These are phyloP conservation scores for Globisporangium polare DNA, from an alignment of 352 stramenopile species.

Conservation along the genomic window DNA sequence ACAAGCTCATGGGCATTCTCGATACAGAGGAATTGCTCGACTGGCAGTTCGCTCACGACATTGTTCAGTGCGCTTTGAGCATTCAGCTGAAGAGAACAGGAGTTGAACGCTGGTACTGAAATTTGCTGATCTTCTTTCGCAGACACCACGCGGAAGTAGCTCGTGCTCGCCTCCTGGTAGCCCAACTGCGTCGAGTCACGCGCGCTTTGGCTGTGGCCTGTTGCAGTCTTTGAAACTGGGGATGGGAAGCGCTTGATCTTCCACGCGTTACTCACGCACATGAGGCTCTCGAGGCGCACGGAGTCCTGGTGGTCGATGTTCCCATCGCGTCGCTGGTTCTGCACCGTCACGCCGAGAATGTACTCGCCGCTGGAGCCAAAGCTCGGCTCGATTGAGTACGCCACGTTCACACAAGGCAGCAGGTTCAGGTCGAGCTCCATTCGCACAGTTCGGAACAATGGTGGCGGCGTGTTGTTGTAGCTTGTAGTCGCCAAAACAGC, in stretches of 20 bases:
- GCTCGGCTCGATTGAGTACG: constrained; percentile 67
- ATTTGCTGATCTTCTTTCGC: constrained; percentile 3
- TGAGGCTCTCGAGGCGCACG: constrained; percentile 51
- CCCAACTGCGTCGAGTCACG: constrained; percentile 40
- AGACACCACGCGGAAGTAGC: constrained; percentile 67
- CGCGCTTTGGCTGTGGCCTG: constrained; percentile 1
- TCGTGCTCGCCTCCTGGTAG: constrained; percentile 73
- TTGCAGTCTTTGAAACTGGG: constrained; percentile 2
- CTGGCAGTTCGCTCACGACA: constrained; percentile 28
- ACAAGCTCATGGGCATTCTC: constrained; percentile 59
- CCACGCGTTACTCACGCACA: constrained; percentile 66
- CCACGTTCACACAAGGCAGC: constrained; percentile 53
- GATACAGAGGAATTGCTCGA: constrained; percentile 73
- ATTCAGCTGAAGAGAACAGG: constrained; percentile 24
- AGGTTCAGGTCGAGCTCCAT: constrained; percentile 60
- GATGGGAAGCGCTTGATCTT: constrained; percentile 38
- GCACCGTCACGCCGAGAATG: constrained; percentile 66
- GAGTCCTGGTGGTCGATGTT: constrained; percentile 18
- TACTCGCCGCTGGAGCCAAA: constrained; percentile 63
- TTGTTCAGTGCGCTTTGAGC: constrained; percentile 10
- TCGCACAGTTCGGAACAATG: constrained; percentile 37
- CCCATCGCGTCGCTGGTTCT: constrained; percentile 40
- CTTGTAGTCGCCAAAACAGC: constrained; percentile 8
- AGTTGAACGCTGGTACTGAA: not conserved
- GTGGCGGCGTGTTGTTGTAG: constrained; percentile 9